phyloP scores from a whole-genome alignment of 805 yeast species.

The Saturnispora besseyi region DNA sequence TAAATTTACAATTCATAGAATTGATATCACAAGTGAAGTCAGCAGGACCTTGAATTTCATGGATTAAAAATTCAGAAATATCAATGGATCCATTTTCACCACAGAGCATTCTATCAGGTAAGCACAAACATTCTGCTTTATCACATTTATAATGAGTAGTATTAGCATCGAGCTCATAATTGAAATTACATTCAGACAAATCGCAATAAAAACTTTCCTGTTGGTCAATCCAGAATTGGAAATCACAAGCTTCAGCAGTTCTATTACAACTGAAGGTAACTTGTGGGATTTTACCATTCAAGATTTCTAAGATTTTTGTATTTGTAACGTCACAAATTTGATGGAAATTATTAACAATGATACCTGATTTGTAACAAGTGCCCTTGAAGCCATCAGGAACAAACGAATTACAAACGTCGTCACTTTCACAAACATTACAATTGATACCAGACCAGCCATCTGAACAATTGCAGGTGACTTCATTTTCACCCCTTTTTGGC shows the following conservation, averaged over 20 bases:
- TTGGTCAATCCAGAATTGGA: constrained; percentile 94
- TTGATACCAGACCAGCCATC: constrained; percentile 93
- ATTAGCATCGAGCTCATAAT: constrained; percentile 53
- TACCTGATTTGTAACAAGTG: constrained; percentile 81
- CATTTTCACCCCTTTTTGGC: constrained; percentile 47
- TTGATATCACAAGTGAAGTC: constrained; percentile 72
- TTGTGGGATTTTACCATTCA: constrained; percentile 78
- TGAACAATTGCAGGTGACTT: constrained; percentile 58
- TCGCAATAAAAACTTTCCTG: constrained; percentile 88
- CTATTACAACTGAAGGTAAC: constrained; percentile 85
- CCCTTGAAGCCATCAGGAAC: constrained; percentile 80
- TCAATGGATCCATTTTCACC: constrained; percentile 93
- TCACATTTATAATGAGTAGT: constrained; percentile 72
- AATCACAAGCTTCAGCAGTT: constrained; percentile 58
- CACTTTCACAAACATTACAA: constrained; percentile 75
- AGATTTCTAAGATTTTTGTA: constrained; percentile 69
- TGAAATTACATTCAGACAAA: constrained; percentile 60
- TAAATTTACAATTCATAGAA: constrained; percentile 59
- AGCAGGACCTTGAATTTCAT: constrained; percentile 90
- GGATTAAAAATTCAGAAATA: constrained; percentile 83
- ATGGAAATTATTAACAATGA: constrained; percentile 67
- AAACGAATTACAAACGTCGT: constrained; percentile 72
- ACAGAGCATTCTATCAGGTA: constrained; percentile 89
- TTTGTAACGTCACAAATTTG: constrained; percentile 96
- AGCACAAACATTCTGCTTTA: constrained; percentile 73